These are phyloP conservation scores for Ascoidea asiatica DNA, from an alignment of 805 yeast species.

Conservation along the genomic window DNA sequence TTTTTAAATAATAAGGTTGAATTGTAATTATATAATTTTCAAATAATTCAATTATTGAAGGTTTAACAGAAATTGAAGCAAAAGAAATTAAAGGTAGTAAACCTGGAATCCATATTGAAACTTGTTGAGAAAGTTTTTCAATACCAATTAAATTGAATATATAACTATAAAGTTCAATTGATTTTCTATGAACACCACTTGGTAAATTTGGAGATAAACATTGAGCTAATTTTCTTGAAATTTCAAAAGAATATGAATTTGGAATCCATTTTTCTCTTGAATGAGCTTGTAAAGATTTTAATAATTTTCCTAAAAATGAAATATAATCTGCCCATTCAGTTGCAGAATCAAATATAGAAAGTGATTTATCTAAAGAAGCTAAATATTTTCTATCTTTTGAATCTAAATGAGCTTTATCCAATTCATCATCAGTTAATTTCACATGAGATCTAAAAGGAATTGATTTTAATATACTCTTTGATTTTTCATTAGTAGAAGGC, in stretches of 20 bases:
- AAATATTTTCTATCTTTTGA: constrained; percentile 58
- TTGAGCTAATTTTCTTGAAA: constrained; percentile 60
- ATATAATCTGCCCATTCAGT: constrained; percentile 98
- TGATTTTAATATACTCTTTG: too few relatives aligned
- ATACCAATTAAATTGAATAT: constrained; percentile 54
- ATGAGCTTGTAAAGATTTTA: constrained; percentile 46
- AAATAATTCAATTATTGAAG: constrained; percentile 54
- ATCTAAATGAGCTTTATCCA: constrained; percentile 13
- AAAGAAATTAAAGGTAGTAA: constrained; percentile 78
- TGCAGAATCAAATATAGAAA: constrained; percentile 64
- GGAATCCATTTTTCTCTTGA: constrained; percentile 48
- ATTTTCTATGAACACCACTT: constrained; percentile 89
- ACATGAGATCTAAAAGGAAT: background rate
- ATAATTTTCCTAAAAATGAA: constrained; percentile 68
- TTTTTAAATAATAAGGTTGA: constrained; percentile 33
- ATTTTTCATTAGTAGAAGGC: too few relatives aligned
- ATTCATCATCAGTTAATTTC: background rate
- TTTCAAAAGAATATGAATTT: constrained; percentile 30
- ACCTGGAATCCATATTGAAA: constrained; percentile 85
- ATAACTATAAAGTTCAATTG: constrained; percentile 61
- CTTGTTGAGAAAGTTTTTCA: constrained; percentile 36
- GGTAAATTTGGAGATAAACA: constrained; percentile 78
- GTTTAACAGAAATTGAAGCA: constrained; percentile 82
- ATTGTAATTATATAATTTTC: constrained; percentile 39
- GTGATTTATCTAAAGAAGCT: constrained; percentile 57